These are phyloP conservation scores for Solanum dulcamara DNA, from an alignment of 257 asterid genomes.

Conservation along the genomic window DNA sequence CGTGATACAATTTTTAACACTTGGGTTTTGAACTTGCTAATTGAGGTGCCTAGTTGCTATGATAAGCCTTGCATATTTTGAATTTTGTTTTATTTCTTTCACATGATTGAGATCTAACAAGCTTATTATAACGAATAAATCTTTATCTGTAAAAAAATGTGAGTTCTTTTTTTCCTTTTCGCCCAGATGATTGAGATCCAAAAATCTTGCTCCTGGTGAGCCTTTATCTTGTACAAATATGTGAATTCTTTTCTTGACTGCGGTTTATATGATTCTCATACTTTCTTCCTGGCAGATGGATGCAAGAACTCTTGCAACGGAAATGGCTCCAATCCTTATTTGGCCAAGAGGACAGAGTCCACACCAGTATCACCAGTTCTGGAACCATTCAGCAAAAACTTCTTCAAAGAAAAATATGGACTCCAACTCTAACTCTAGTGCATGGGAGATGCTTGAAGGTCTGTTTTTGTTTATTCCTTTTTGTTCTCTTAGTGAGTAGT, in stretches of 20 bases:
- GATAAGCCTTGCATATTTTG: background rate
- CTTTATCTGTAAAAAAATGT: background rate
- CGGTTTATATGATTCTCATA: background rate
- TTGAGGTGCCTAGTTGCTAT: background rate
- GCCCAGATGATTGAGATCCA: background rate
- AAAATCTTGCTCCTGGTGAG: background rate
- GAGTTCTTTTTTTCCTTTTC: background rate
- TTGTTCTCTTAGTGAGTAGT: background rate
- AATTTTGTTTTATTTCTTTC: background rate
- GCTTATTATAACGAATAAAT: background rate
- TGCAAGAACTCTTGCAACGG: conserved; percentile 80
- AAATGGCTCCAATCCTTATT: conserved; percentile 78
- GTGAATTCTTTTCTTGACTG: background rate
- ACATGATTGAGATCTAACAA: background rate
- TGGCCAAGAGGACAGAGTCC: conserved; percentile 75
- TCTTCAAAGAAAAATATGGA: conserved; percentile 26
- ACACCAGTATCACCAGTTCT: conserved; percentile 46
- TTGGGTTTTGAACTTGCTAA: background rate
- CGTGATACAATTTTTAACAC: background rate
- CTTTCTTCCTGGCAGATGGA: conserved; percentile 53
- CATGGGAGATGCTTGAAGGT: conserved; percentile 67
- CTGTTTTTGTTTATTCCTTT: background rate
- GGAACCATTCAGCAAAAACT: conserved; percentile 38
- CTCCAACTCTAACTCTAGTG: conserved; percentile 24
- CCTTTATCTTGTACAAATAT: background rate